Base-by-base conservation (phyloP, 2,329 filamentous ascomycete species). In the Reticulascus tulasneorum region DNA sequence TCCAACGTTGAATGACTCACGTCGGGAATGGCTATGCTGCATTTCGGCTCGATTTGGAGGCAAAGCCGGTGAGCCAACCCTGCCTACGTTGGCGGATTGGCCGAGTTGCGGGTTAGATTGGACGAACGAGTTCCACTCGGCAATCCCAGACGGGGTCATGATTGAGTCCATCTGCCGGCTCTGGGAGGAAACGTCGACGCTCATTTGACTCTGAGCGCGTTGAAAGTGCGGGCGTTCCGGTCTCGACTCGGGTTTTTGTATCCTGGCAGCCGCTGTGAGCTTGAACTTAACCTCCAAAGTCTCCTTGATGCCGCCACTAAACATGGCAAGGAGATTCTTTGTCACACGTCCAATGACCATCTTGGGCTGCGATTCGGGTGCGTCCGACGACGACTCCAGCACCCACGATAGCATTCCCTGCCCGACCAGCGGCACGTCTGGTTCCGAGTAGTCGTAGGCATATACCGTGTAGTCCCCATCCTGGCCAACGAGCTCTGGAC, bases 371-470 rank as follows among this genome's bases (percentile, higher is more conserved):
- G 69, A 71, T 36, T 73, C 11, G 12, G 30, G 25, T 12, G 23
- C 30, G 18, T 42, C 34, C 11, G 37, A 29, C 8, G 21, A 11
- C 29, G 39, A 37, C 26, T 35, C 38, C 29, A 97, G 71, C 16
- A 83, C 79, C 76, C 85, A 84, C 23, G 93, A 97, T 15, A 98
- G 71, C 81, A 97, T 87, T 35, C 94, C 93, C 62, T 98, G 91
- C 16, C 93, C 93, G 17, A 96, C 91, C 37, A 97, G 73, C 35
- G 94, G 93, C 13, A 83, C 87, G 55, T 96, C 90, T 46, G 86
- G 86, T 63, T 98, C 93, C 10, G 93, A 96, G 60, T 91, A 97
- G 61, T 98, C 93, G 66, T 88, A 87, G 20, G 91, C 89, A 63
- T 98, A 98, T 38, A 98, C 82, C n/a, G 89, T 93, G 64, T 93